Evolutionary conservation across 805 yeast species (phyloP).

Genomic region (Spathaspora hagerdaliae): DNA sequence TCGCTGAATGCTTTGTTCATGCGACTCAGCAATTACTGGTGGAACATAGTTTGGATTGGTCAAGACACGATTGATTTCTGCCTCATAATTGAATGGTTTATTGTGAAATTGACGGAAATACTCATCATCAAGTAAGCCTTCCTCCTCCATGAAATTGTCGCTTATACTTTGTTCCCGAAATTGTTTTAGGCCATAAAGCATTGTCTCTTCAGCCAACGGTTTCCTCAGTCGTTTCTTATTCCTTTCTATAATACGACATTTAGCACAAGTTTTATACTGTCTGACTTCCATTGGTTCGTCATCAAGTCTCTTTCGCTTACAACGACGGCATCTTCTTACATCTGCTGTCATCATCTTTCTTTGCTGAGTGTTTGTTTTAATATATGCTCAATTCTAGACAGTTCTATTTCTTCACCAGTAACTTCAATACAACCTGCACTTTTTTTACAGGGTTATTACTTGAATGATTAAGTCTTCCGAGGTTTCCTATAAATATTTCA

Average conservation of each 20-base stretch:
- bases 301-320: slow-evolving; percentile 52
- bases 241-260: slow-evolving; percentile 54
- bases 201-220: slow-evolving; percentile 45
- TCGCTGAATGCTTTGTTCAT: neutral
- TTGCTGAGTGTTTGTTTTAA: no score
- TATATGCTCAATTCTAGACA: no score
- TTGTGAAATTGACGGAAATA: slow-evolving; percentile 10
- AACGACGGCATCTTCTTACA: slow-evolving; percentile 48
- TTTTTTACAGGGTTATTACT: no score
- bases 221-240: slow-evolving; percentile 40
- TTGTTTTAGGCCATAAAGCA: slow-evolving; percentile 43
- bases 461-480: no score
- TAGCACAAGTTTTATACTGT: slow-evolving; percentile 56
- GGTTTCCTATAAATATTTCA: no score
- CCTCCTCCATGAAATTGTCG: slow-evolving; percentile 30
- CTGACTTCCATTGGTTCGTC: slow-evolving; percentile 55
- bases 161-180: slow-evolving; percentile 36
- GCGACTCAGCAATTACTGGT: slow-evolving; percentile 7
- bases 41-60: slow-evolving; percentile 10
- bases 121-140: slow-evolving; percentile 15
- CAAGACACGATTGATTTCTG: slow-evolving; percentile 8
- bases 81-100: slow-evolving; percentile 12
- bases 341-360: slow-evolving; percentile 10
- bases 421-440: no score
- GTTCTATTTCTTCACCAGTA: no score